Base-by-base conservation (phyloP, 2,329 filamentous ascomycete genomes). In the Penicillium sp. region DNA sequence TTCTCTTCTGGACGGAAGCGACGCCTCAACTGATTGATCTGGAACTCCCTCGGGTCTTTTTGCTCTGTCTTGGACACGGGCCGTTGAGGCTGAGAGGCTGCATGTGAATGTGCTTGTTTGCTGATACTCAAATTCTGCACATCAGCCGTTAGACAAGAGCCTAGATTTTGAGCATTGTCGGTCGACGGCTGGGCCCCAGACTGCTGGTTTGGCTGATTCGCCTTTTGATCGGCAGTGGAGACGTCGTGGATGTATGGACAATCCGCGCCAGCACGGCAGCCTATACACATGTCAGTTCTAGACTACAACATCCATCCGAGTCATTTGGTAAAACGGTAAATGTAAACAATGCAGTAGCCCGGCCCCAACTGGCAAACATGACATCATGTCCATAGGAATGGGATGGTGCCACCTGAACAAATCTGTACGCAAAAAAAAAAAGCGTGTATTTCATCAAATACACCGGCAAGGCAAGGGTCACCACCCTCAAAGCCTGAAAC, bases 11-110 rank as follows among this genome's bases (percentile, higher is more conserved):
- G 79, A 48, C 71, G 72, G 69, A 84, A 92, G 30, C 89, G 81
- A 56, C 83, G 82, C 62, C 83, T 79, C 54, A 92, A 73, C 74
- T 94, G 89, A 54, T 81, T 81, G 45, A 92, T 72, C 68, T 94
- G 88, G 66, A 90, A 94, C 50, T 81, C 80, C 57, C 88, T 80
- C 6, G 89, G 87, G 65, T 91, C 83, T 53, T 84, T 78, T 27
- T 75, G 69, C 69, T 90, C 86, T 10, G 80, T 77, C 52, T 80
- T 76, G 6, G 89, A 83, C 2, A 88, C 74, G 10, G 89, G 89
- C 64, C 85, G 87, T 52, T 80, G 69, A 28, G 88, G 81, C 46
- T 55, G 49, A 18, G 40, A 50, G 18, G 52, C 9, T 28, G 27
- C 35, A 40, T 46, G 55, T 33, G 59, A 45, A 51, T 80, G 79